Percentiles rank a stretch among this genome's conserved stretches.
Evolutionary conservation across 108 stramenopile species (phyloP).

Genomic region (Cyclostephanos invisitatus): DNA sequence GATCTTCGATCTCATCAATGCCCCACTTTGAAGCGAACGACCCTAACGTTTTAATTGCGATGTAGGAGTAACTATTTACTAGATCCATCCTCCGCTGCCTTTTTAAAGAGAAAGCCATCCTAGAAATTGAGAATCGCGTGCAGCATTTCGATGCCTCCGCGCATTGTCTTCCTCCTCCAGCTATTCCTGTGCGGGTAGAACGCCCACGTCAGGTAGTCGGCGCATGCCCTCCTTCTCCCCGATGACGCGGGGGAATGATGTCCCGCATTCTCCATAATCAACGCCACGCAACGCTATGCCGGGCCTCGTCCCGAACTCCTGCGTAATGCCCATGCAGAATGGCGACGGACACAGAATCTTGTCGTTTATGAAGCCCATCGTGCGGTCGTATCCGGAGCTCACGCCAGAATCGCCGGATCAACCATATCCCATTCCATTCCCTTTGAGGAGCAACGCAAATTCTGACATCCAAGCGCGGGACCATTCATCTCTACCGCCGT

Average conservation of each 20-base stretch:
- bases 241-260: slow-evolving; percentile 22
- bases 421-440: slow-evolving; percentile 10
- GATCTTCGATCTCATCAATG: too few species aligned
- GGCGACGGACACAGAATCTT: slow-evolving; percentile 36
- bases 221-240: slow-evolving; percentile 8
- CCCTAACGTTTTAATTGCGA: too few species aligned
- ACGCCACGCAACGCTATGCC: slow-evolving; percentile 54
- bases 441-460: slow-evolving; percentile 2
- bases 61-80: too few species aligned
- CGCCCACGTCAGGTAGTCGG: slow-evolving; percentile 30
- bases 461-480: slow-evolving; percentile 2
- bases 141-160: slow-evolving; percentile 36
- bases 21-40: too few species aligned
- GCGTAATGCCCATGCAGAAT: slow-evolving; percentile 32
- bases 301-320: slow-evolving; percentile 85
- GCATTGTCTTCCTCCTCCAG: slow-evolving; percentile 33
- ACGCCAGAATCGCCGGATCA: slow-evolving; percentile 30
- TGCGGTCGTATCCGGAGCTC: slow-evolving; percentile 52
- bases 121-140: slow-evolving; percentile 12
- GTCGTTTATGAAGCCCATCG: slow-evolving; percentile 43
- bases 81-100: too few species aligned
- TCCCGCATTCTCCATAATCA: slow-evolving; percentile 76
- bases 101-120: background rate
- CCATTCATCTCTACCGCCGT: slow-evolving; percentile 8
- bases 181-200: slow-evolving; percentile 39